Base-by-base conservation (phyloP, 2,329 filamentous ascomycete genomes). In the Emergomyces orientalis region DNA sequence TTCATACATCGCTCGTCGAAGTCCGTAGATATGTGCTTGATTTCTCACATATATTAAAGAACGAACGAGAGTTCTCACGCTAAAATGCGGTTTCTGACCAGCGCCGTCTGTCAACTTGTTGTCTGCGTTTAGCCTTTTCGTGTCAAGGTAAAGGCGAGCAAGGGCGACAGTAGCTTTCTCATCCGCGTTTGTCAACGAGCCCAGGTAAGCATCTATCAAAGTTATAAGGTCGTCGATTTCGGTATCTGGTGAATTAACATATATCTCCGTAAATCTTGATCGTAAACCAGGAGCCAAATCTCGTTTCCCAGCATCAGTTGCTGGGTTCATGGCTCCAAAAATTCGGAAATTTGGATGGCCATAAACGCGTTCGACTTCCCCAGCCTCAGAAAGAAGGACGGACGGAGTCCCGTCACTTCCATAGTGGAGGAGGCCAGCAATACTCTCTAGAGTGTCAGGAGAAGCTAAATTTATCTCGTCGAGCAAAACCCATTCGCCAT, bases 291-390 rank as follows among this genome's bases (percentile, higher is more conserved):
- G 86, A 0, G 93, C 91, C 19, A 99, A 79, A 74, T 99, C 94
- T 62, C 93, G 88, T 77, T 99, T 99, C 65, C 95, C 94, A 62
- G 97, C 87, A 78, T 99, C 94, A 2, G 94, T 99, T 5, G 94
- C 94, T 37, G 94, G 94, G 71, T 99, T 99, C 94, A 99, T 99
- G 34, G 95, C 94, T 60, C 90, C 95, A 72, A 99, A 99, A 17
- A 99, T 89, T 47, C 94, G 87, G 74, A 99, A 99, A 67, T 96
- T 87, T 0, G 91, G 88, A 74, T 99, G 93, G 0, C 92, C 94
- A 65, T 87, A 83, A 43, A 99, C 87, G 67, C 92, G 86, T 74
- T 97, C 91, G 52, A 96, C 90, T 68, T 94, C 91, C 45, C 94
- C 94, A 47, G 91, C 94, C 77, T 99, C 94, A 0, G 92, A 92